Percentiles rank a stretch among this genome's conserved stretches.
Conservation (phyloP, 345 rosid species). For the Boechera divaricarpa region DNA sequence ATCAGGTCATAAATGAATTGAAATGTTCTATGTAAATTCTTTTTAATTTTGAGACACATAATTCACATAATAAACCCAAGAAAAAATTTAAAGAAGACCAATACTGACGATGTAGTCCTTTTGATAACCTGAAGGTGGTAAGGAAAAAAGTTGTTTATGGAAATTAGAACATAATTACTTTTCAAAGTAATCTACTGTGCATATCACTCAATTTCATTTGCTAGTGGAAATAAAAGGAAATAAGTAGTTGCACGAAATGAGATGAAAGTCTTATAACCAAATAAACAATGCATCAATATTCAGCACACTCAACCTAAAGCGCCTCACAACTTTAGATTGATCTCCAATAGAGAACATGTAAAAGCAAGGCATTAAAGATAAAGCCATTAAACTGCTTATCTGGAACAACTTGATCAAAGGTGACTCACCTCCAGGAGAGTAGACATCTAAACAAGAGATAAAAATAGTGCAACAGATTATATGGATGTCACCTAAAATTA, state of each 20-base stretch:
- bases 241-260: not conserved
- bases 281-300: conserved; percentile 26
- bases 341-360: not conserved
- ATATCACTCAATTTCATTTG: conserved; percentile 6
- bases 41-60: not conserved
- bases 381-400: not conserved
- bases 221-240: conserved; percentile 4
- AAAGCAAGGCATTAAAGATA: not conserved
- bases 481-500: conserved; percentile 30
- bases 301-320: conserved; percentile 14
- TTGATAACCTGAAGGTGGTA: not conserved
- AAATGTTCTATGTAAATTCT: too few relatives aligned
- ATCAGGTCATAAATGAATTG: too few relatives aligned
- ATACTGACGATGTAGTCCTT: not conserved
- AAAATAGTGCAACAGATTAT: conserved; percentile 12
- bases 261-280: conserved; percentile 1
- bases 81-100: not conserved
- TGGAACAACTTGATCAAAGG: conserved; percentile 14
- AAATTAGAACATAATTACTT: not conserved
- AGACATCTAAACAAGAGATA: conserved; percentile 23
- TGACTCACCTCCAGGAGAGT: not conserved
- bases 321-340: not conserved
- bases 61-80: not conserved
- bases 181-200: not conserved
- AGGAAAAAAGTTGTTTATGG: not conserved